These are phyloP conservation scores for Epichloe hybrida DNA, from an alignment of 2,329 filamentous ascomycete species.

Conservation along the genomic window DNA sequence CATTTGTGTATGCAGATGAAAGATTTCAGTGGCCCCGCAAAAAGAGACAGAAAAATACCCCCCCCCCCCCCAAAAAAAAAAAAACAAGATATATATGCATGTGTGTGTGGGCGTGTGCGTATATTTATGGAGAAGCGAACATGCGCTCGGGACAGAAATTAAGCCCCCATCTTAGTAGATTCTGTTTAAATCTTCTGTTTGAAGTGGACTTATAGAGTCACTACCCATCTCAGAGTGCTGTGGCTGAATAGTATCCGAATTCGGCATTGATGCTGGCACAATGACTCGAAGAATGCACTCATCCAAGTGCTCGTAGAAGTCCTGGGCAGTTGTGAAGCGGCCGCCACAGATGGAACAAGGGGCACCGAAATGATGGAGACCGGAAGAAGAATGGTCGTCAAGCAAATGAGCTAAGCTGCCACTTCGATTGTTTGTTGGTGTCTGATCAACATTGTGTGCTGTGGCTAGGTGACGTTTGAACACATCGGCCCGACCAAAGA, in stretches of 20 bases:
- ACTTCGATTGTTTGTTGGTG: conserved; percentile 66
- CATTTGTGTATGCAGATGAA: too few relatives aligned
- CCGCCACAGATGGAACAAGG: conserved; percentile 84
- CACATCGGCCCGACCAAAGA: conserved; percentile 90
- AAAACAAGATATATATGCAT: too few relatives aligned
- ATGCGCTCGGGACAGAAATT: too few relatives aligned
- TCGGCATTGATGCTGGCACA: conserved; percentile 23
- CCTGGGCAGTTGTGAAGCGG: conserved; percentile 71
- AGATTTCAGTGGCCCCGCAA: too few relatives aligned
- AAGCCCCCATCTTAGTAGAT: background rate
- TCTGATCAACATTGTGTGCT: conserved; percentile 89
- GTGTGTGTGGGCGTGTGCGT: too few relatives aligned
- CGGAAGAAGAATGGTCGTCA: conserved; percentile 1
- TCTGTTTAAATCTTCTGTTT: background rate
- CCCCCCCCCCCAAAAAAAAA: too few relatives aligned
- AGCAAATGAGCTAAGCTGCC: conserved; percentile 7
- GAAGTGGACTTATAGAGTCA: conserved; percentile 1
- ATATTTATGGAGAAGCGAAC: too few relatives aligned
- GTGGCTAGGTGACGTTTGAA: conserved; percentile 93
- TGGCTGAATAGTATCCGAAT: background rate
- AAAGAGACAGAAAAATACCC: too few relatives aligned
- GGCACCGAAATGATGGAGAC: conserved; percentile 36
- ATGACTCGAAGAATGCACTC: conserved; percentile 48
- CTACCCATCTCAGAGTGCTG: background rate
- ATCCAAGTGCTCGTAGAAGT: conserved; percentile 93